Base-by-base conservation (phyloP, 495 filamentous ascomycete species). In the Pseudevernia furfuracea region DNA sequence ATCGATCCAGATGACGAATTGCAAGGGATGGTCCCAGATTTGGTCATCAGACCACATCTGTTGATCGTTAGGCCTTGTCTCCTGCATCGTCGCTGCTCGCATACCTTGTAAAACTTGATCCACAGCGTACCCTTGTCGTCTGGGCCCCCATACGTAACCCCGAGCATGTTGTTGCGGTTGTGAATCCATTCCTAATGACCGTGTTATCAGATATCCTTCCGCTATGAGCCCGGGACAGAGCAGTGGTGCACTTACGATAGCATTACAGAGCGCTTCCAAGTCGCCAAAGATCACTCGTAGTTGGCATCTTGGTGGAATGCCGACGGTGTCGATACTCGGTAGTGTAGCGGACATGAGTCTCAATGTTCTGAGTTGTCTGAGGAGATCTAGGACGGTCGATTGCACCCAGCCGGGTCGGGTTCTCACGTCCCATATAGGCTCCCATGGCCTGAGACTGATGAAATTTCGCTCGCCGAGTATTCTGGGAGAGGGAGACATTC, bases 31-130 rank as follows among this genome's bases (percentile, higher is more conserved):
- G 0, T 32, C 17, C 1, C 28, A 3, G 28, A 5, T 21, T 21
- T 10, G 52, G 28, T 21, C 17, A 1, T 21, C 17, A 0, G 52
- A 0, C 30, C 0, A 19, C 52, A 34, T 21, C 52, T 55, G 11
- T 9, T 10, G 28, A 34, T 34, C 9, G 7, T 55, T 19, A 55
- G 30, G n/a, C 8, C 28, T 1, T 32, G 11, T 32, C 25, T 32
- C 12, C 14, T 30, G 49, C 49, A 53, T 30, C 6, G 10, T 17
- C 49, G 49, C 25, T 53, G 52, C 52, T 9, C 9, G 30, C 52
- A 34, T 55, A 55, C 52, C 30, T 55, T 32, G 52, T 32, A 55
- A 17, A 55, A 55, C 21, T 55, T 55, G 30, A 55, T 55, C 52
- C 52, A 55, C 30, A 55, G 52, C 52, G 52, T 34, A 4, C 52